Percentiles rank a stretch among this genome's conserved stretches.
Evolutionary conservation across 2,329 filamentous ascomycete species (phyloP).

Genomic region (Colletotrichum sojae): DNA sequence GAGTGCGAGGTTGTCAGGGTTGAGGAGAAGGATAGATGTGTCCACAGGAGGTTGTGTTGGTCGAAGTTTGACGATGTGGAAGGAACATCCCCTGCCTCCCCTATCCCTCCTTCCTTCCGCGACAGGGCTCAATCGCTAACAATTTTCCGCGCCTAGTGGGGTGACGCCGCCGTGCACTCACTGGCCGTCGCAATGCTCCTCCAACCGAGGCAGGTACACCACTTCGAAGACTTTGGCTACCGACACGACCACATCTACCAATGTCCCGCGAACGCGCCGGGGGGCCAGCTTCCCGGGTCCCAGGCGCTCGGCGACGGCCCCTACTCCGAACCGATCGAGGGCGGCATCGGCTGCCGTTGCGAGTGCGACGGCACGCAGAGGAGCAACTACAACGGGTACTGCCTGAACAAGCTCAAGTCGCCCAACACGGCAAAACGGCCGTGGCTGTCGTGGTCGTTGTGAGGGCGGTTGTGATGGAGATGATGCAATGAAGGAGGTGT

Average conservation of each 20-base stretch:
- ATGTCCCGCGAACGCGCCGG: constrained; percentile 54
- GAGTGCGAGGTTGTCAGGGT: constrained; percentile 40
- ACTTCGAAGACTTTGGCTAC: constrained; percentile 61
- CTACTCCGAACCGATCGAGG: constrained; percentile 49
- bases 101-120: neutral
- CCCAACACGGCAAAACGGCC: constrained; percentile 59
- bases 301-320: constrained; percentile 46
- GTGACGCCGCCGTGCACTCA: constrained; percentile 60
- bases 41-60: neutral
- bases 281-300: constrained; percentile 52
- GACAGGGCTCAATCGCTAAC: neutral
- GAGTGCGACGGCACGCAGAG: constrained; percentile 53
- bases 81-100: neutral
- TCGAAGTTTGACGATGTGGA: neutral
- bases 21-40: neutral
- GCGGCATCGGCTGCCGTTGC: constrained; percentile 58
- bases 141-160: constrained; percentile 51
- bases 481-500: no score
- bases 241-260: constrained; percentile 53
- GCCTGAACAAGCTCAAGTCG: constrained; percentile 54
- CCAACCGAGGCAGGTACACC: constrained; percentile 56
- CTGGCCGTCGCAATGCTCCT: constrained; percentile 59
- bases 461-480: neutral
- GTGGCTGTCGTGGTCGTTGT: constrained; percentile 43
- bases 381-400: constrained; percentile 52